Percentiles rank a stretch among this genome's conserved stretches.
Conservation (phyloP, 2,329 filamentous ascomycete species). For the Pseudofabraea citricarpa region DNA sequence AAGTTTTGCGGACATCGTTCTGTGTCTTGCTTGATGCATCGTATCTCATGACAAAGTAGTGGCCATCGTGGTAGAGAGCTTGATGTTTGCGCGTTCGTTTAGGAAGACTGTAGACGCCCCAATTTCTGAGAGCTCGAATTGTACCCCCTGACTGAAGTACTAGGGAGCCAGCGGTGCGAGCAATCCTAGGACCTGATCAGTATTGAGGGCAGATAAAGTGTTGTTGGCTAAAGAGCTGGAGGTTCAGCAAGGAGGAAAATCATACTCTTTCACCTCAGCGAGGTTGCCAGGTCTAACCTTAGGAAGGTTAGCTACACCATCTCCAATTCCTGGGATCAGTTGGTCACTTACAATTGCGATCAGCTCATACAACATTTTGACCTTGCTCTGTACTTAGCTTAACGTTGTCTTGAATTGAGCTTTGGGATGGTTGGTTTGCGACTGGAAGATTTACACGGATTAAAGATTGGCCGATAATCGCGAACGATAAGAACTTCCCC, state of each 20-base stretch:
- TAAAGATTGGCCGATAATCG: no score
- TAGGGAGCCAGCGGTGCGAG: constrained; percentile 75
- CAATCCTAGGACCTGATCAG: no score
- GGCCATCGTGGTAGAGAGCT: constrained; percentile 75
- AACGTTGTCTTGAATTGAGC: not conserved
- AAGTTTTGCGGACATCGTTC: constrained; percentile 66
- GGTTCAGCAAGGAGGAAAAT: constrained; percentile 27
- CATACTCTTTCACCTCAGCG: constrained; percentile 91
- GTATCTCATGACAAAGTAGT: constrained; percentile 98
- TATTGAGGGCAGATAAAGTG: constrained; percentile 5
- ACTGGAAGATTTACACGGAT: not conserved
- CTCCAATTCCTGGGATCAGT: not conserved
- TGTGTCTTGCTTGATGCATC: constrained; percentile 73
- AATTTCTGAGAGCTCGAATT: constrained; percentile 88
- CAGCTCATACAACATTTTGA: constrained; percentile 90
- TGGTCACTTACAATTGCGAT: constrained; percentile 76
- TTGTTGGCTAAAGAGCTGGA: constrained; percentile 7
- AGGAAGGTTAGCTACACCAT: no score
- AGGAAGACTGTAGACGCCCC: constrained; percentile 87
- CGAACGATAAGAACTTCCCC: not conserved
- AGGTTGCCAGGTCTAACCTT: constrained; percentile 93
- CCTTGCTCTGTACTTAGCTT: not conserved
- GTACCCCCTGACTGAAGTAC: constrained; percentile 83
- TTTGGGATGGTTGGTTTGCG: not conserved
- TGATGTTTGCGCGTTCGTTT: constrained; percentile 76